These are phyloP conservation scores for Saccharum spontaneum DNA, from an alignment of 176 grass and related monocot species.

Conservation along the genomic window DNA sequence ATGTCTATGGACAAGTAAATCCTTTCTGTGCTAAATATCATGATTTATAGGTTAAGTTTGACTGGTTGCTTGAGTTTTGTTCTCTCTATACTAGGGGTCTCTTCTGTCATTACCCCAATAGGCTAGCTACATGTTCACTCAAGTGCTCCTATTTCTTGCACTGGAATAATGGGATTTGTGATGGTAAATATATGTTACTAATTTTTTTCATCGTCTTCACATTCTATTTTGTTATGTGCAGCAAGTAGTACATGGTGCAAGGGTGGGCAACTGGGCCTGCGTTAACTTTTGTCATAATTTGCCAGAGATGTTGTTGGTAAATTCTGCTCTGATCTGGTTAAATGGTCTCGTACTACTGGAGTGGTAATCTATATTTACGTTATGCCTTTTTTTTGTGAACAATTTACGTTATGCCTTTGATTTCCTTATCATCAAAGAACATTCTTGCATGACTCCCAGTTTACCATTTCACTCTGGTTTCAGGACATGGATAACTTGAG, in stretches of 20 bases:
- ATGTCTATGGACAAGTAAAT: neutral
- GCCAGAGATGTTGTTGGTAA: fast-evolving
- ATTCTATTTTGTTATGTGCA: conserved; percentile 26
- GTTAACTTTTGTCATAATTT: conserved; percentile 24
- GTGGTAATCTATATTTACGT: conserved; percentile 31
- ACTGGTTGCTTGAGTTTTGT: neutral
- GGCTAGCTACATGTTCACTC: neutral
- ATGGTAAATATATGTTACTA: neutral
- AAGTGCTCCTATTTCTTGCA: conserved; percentile 2
- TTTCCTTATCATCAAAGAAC: neutral
- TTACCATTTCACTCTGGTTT: conserved; percentile 13
- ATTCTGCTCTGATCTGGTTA: conserved; percentile 10
- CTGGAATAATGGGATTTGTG: neutral
- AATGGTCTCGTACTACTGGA: conserved; percentile 11
- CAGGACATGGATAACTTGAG: conserved; percentile 16
- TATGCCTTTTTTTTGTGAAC: neutral
- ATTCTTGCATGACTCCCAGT: neutral
- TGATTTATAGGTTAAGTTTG: neutral
- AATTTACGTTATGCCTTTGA: neutral
- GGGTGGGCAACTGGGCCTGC: conserved; percentile 23
- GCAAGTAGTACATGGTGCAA: conserved; percentile 43
- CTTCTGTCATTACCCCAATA: neutral
- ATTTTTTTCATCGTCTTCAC: neutral
- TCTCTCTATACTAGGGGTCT: neutral
- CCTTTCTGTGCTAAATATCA: neutral